Base-by-base conservation (phyloP, 495 filamentous ascomycete species). In the Peziza echinospora region DNA sequence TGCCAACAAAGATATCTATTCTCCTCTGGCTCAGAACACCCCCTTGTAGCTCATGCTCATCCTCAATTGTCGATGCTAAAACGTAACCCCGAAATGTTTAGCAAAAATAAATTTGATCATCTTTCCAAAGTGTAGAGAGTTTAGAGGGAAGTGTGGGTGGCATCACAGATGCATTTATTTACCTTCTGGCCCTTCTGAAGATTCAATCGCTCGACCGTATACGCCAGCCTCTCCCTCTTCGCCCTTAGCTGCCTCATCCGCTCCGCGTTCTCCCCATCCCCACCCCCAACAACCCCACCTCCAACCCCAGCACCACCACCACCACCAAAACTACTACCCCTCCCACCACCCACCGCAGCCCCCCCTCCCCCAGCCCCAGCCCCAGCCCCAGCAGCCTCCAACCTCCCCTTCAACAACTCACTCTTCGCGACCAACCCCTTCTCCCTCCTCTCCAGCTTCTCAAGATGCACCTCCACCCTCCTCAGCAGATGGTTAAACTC, bases 141-240 rank as follows among this genome's bases (percentile, higher is more conserved):
- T n/a, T n/a, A n/a, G n/a, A n/a, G n/a, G n/a, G n/a, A n/a, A n/a
- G n/a, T n/a, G n/a, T n/a, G n/a, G n/a, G n/a, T n/a, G n/a, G n/a
- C n/a, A n/a, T n/a, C n/a, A n/a, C n/a, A n/a, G n/a, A n/a, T n/a
- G n/a, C n/a, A n/a, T n/a, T n/a, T n/a, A n/a, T 21, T 19, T 55
- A 59, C 56, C 64, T 59, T 59, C 26, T 59, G 56, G 5, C 48
- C 48, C 16, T 47, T 49, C 63, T 86, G 79, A 60, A 86, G 56
- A 55, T 70, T 67, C 60, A 86, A 56, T 45, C 79, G 67, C 56
- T 81, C 78, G 37, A 86, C 76, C 26, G 77, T 80, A 68, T 82
- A 84, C 50, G 75, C 71, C 52, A 85, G 61, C 48, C 81, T 64
- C 60, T 85, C 79, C 63, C 82, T 84, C 70, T 82, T 84, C 60